Evolutionary conservation across 148 eudicot species (phyloP), one percentile per base, ranked within the genome.

Genomic region (Mesembryanthemum crystallinum): DNA sequence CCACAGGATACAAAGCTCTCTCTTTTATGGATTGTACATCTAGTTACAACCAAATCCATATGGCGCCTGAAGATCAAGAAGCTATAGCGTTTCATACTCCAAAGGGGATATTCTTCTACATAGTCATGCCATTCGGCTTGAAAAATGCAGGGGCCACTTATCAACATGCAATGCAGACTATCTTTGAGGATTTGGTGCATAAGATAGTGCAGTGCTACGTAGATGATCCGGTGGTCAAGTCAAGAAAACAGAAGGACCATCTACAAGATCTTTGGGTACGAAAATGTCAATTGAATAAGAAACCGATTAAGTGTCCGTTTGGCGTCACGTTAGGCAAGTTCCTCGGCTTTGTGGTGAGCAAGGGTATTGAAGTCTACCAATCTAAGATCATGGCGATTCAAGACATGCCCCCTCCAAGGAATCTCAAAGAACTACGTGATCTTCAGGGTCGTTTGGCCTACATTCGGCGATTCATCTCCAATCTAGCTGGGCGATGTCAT

Each of bases 121-220:
- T 27, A 29, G 43, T 69, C 5, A 71, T 71, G 63, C 64, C 49
- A 5, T 66, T 66, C 17, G 70, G 55, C 1, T 49, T 49, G 55
- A 39, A 49, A 49, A 49, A 49, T 55, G 32, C 51, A n/a, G 64
- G 60, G 8, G 60, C 71, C 2, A 64, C 71, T 2, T 65, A 65
- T 33, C 78, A 64, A 75, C 20, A 71, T 5, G 78, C 52, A 12
- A 75, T 65, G 78, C 69, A 65, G 7, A 64, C 28, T 0, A 75
- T 64, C 7, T 75, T 75, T 13, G 23, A 64, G 8, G 78, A 75
- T 17, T 8, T 75, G 43, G 15, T 75, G 47, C 77, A 74, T 28
- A 51, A n/a, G n/a, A n/a, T n/a, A n/a, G n/a, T n/a, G n/a, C n/a
- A n/a, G n/a, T n/a, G n/a, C n/a, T n/a, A n/a, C n/a, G n/a, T n/a